Evolutionary conservation across 441 rosid genomes (phyloP).

Genomic region (Erodium trifolium): DNA sequence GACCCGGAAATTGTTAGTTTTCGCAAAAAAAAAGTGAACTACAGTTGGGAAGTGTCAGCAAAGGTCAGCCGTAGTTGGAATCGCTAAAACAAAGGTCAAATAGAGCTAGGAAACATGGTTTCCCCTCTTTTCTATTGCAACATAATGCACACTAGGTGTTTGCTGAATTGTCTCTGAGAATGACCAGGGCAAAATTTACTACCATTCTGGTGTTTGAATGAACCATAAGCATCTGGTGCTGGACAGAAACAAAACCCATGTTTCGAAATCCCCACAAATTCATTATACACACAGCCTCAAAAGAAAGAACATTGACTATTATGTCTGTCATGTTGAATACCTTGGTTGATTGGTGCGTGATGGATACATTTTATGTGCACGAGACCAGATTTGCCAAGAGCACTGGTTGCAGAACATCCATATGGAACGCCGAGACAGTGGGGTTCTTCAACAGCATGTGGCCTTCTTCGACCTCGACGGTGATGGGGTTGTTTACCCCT

Average conservation of each 20-base stretch:
- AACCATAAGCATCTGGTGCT: background rate
- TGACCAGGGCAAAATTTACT: background rate
- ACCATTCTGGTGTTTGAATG: background rate
- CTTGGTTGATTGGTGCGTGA: background rate
- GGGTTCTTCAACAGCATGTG: constrained; percentile 81
- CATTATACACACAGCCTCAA: background rate
- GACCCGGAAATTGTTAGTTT: too few species aligned
- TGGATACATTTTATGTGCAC: background rate
- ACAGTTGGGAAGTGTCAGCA: too few species aligned
- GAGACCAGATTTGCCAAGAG: constrained; percentile 62
- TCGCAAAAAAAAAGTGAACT: too few species aligned
- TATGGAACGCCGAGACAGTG: constrained; percentile 50
- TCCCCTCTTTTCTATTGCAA: too few species aligned
- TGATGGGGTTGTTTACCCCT: constrained; percentile 73
- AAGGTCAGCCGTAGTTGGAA: too few species aligned
- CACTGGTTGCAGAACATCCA: constrained; percentile 56
- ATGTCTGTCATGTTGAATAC: background rate
- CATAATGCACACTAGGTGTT: background rate
- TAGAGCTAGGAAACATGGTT: too few species aligned
- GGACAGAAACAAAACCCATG: background rate
- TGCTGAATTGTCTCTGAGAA: background rate
- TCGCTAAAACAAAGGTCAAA: too few species aligned
- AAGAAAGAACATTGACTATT: background rate
- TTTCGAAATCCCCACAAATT: background rate
- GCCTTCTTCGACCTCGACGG: constrained; percentile 70